Percentiles rank a stretch among this genome's conserved stretches.
Conservation (phyloP, 2,329 filamentous ascomycete species). For the Myriosclerotinia duriaeana region DNA sequence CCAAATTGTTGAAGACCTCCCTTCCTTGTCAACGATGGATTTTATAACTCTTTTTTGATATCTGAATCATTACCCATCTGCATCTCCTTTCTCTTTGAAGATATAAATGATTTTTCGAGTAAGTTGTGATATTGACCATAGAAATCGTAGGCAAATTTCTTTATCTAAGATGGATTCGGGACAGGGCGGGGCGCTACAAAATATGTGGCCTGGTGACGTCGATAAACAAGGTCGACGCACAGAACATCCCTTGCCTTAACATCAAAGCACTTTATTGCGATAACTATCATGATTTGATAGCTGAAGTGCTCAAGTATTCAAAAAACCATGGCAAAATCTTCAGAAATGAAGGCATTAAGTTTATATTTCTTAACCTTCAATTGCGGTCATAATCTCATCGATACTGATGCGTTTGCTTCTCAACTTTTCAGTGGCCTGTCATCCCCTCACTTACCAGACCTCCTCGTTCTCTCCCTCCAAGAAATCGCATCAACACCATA, state of each 20-base stretch:
- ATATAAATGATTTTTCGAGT: neutral
- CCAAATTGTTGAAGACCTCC: too few relatives aligned
- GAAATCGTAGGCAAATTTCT: neutral
- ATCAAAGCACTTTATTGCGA: neutral
- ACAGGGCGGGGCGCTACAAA: neutral
- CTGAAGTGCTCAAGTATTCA: neutral
- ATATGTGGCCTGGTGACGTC: constrained; percentile 10
- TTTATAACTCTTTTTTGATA: too few relatives aligned
- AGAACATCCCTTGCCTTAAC: neutral
- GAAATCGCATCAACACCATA: constrained; percentile 84
- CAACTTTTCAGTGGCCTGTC: constrained; percentile 65
- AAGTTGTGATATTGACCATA: neutral
- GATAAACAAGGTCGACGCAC: neutral
- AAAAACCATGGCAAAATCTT: neutral
- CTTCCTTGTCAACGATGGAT: too few relatives aligned
- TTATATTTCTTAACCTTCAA: constrained; percentile 88
- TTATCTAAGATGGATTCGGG: neutral
- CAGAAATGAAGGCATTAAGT: constrained; percentile 48
- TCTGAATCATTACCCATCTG: too few relatives aligned
- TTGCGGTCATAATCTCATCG: constrained; percentile 71
- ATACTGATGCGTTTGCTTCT: constrained; percentile 67
- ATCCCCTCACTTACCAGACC: constrained; percentile 57
- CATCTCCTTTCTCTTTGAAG: neutral
- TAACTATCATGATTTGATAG: neutral
- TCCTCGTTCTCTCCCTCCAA: constrained; percentile 72